Evolutionary conservation across 2,329 filamentous ascomycete species (phyloP), one percentile per base, ranked within the genome.

Genomic region (Gremmenia infestans): DNA sequence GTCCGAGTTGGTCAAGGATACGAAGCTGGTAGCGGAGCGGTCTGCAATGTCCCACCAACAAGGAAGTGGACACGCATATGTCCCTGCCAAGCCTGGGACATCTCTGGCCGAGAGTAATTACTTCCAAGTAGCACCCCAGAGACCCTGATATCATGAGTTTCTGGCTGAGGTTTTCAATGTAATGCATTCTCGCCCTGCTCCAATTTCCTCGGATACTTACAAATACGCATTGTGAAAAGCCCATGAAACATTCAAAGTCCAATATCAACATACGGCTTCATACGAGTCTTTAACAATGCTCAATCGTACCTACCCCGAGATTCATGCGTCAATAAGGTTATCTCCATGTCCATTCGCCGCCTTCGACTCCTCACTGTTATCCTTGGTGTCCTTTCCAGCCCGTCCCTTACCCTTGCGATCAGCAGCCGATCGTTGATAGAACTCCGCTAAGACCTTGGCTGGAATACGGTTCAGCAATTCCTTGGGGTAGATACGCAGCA

Each of bases 401-500:
- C 83, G 81, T 61, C 76, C 78, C 77, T 86, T 86, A 59, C 76
- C 76, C 76, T 87, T 87, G 61, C 80, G 74, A 60, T 85, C 81
- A 66, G 80, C 80, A 50, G 80, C 76, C 55, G 83, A 81, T 65
- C 88, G 80, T 70, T 87, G 83, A 74, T 93, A 94, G 77, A 85
- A 94, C 73, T 93, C 89, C 68, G 91, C 86, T 67, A 94, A 81
- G 45, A 91, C 72, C 78, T 91, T 91, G 78, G 85, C 84, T 57
- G 89, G 89, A 70, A 94, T 91, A 76, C 95, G 90, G 80, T 99
- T 99, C 67, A 99, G 88, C 66, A 97, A 78, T 69, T 99, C 94
- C 84, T 96, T 97, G 74, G 93, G 93, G 81, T 93, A 99, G 74
- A 99, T 96, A 64, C 94, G 86, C 65, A 99, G 85, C 73, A 99